Conservation (phyloP, 1,284 basidiomycete species). For the Ganoderma sp. region DNA sequence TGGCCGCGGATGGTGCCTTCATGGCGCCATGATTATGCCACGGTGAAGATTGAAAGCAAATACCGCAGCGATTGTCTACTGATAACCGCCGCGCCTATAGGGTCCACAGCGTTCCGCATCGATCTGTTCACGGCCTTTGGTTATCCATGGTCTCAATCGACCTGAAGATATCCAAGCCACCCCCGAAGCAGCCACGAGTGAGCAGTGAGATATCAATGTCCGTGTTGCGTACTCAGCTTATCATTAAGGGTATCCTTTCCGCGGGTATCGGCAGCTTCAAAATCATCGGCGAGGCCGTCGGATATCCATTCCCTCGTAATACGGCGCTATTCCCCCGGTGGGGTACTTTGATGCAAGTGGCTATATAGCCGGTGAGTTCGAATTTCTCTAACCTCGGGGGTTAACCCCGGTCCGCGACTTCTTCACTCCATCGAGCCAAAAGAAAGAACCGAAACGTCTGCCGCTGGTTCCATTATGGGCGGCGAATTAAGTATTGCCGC, state of each 20-base stretch:
- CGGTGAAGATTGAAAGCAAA: neutral
- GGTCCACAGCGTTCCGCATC: neutral
- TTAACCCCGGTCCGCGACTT: neutral
- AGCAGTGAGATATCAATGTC: neutral
- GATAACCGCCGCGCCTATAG: neutral
- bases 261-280: neutral
- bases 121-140: neutral
- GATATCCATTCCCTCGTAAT: neutral
- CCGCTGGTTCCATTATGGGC: neutral
- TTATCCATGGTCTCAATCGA: neutral
- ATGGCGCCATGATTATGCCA: neutral
- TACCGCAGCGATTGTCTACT: neutral
- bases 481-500: neutral
- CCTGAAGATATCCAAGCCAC: neutral
- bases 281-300: neutral
- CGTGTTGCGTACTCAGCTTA: neutral
- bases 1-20: neutral
- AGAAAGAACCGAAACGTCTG: neutral
- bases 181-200: neutral
- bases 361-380: neutral
- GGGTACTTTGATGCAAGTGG: neutral
- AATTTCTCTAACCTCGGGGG: neutral
- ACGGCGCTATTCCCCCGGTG: neutral
- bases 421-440: neutral
- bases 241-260: neutral